Evolutionary conservation across 768 basidiomycete genomes (phyloP).

Genomic region (Mycena floridula): DNA sequence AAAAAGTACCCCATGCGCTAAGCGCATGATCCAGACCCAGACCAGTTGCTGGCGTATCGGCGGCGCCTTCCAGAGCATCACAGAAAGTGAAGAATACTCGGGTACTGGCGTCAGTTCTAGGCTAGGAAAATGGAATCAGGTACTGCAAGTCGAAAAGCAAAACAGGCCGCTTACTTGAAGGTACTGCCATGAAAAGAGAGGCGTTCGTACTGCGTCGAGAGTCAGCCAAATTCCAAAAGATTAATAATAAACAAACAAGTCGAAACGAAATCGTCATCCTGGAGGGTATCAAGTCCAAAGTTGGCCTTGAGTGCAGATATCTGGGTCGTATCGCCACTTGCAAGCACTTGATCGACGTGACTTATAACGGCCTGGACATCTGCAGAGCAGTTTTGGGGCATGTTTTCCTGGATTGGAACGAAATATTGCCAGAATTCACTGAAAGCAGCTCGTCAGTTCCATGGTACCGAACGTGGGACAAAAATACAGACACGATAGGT

Average conservation of each 20-base stretch:
- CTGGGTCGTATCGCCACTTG: constrained; percentile 32
- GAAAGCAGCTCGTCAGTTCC: background rate
- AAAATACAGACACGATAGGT: constrained; percentile 20
- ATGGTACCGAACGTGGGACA: constrained; percentile 13
- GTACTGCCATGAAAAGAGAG: constrained; percentile 6
- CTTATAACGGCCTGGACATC: constrained; percentile 39
- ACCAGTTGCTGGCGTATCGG: constrained; percentile 40
- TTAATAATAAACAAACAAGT: constrained; percentile 36
- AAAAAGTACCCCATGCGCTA: constrained; percentile 56
- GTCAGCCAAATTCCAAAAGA: no score
- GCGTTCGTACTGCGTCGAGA: constrained; percentile 17
- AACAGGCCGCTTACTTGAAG: constrained; percentile 64
- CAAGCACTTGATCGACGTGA: constrained; percentile 40
- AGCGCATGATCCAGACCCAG: constrained; percentile 54
- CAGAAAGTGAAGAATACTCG: constrained; percentile 59
- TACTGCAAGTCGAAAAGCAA: no score
- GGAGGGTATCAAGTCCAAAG: constrained; percentile 54
- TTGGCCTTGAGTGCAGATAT: constrained; percentile 48
- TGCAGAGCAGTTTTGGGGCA: constrained; percentile 43
- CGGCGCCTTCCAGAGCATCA: constrained; percentile 60
- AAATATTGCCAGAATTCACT: constrained; percentile 33
- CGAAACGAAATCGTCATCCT: constrained; percentile 66
- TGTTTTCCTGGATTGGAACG: constrained; percentile 39
- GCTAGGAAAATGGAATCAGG: no score
- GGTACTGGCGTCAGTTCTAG: constrained; percentile 37